Percentiles rank a stretch among this genome's conserved stretches.
These are phyloP conservation scores for Zasmidium citrigriseum DNA, from an alignment of 2,329 filamentous ascomycete species.

Conservation along the genomic window DNA sequence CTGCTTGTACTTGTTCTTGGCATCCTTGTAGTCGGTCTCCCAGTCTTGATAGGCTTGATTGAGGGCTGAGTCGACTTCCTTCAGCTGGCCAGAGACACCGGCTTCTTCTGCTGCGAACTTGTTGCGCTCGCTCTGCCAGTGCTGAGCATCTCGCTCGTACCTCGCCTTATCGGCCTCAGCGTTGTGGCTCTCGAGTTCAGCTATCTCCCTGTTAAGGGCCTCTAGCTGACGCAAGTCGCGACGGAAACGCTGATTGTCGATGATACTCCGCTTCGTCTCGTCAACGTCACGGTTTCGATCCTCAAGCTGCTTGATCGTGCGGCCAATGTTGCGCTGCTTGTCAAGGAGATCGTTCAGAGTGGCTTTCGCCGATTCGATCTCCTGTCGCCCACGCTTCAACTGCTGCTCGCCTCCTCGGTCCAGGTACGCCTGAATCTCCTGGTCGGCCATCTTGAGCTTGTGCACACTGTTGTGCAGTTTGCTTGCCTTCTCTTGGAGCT, in stretches of 20 bases:
- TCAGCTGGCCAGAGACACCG: conserved; percentile 74
- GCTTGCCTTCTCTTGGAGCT: conserved; percentile 69
- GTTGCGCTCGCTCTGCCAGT: conserved; percentile 68
- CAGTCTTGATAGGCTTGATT: conserved; percentile 73
- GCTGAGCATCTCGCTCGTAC: conserved; percentile 68
- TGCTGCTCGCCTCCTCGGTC: conserved; percentile 72
- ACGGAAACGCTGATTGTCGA: conserved; percentile 85
- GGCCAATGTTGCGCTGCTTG: conserved; percentile 67
- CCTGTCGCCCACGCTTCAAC: conserved; percentile 67
- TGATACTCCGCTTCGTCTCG: conserved; percentile 80
- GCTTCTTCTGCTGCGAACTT: conserved; percentile 71
- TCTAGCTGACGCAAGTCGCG: conserved; percentile 71
- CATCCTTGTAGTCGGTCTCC: conserved; percentile 83
- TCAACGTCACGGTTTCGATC: conserved; percentile 77
- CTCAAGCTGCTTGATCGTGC: conserved; percentile 74
- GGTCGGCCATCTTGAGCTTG: conserved; percentile 73
- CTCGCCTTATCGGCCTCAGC: conserved; percentile 79
- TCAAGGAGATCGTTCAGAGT: conserved; percentile 66
- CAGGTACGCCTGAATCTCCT: conserved; percentile 78
- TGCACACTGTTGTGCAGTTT: conserved; percentile 72
- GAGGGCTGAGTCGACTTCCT: conserved; percentile 81
- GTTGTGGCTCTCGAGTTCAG: conserved; percentile 73
- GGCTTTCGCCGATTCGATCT: conserved; percentile 68
- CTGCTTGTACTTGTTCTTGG: conserved; percentile 77
- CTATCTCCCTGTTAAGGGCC: conserved; percentile 68